A percentile compares a stretch with the other conserved stretches of the same genome.
Conservation (phyloP, 441 rosid species). For the Jatropha podagrica region DNA sequence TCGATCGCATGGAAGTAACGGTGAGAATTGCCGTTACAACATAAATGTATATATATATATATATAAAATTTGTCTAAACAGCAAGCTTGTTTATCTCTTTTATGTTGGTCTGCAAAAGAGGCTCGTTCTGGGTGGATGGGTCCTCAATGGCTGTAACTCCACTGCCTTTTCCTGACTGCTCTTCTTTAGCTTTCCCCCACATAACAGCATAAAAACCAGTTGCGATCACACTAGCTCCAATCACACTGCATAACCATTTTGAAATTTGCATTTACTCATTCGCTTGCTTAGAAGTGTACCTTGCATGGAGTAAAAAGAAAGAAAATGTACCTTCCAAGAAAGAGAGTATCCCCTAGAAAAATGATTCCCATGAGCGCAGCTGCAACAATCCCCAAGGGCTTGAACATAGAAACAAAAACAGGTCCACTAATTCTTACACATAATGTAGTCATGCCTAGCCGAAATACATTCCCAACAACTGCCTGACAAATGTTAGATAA, state of each 20-base stretch:
- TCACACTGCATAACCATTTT: slow-evolving; percentile 27
- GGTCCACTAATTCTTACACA: slow-evolving; percentile 34
- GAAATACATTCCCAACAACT: slow-evolving; percentile 5
- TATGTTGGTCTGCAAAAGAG: background rate
- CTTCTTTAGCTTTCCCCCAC: slow-evolving; percentile 41
- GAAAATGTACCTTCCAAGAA: slow-evolving; percentile 36
- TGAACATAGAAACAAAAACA: slow-evolving; percentile 39
- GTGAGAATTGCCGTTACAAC: too few species aligned
- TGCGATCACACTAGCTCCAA: slow-evolving; percentile 36
- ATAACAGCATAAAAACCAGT: slow-evolving; percentile 37
- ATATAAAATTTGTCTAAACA: background rate
- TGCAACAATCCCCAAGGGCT: slow-evolving; percentile 37
- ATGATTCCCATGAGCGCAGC: slow-evolving; percentile 29
- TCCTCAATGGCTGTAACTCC: background rate
- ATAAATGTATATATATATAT: too few species aligned
- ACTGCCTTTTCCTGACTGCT: background rate
- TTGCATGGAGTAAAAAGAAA: background rate
- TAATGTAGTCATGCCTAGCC: background rate
- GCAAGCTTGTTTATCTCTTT: background rate
- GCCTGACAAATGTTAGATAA: slow-evolving; percentile 20
- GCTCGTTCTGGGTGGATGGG: background rate
- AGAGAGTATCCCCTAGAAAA: slow-evolving; percentile 32
- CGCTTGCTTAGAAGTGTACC: background rate
- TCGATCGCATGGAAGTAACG: too few species aligned
- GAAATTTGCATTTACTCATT: background rate